Conservation (phyloP, 2,329 filamentous ascomycete genomes). For the Plectosphaerella sp. region DNA sequence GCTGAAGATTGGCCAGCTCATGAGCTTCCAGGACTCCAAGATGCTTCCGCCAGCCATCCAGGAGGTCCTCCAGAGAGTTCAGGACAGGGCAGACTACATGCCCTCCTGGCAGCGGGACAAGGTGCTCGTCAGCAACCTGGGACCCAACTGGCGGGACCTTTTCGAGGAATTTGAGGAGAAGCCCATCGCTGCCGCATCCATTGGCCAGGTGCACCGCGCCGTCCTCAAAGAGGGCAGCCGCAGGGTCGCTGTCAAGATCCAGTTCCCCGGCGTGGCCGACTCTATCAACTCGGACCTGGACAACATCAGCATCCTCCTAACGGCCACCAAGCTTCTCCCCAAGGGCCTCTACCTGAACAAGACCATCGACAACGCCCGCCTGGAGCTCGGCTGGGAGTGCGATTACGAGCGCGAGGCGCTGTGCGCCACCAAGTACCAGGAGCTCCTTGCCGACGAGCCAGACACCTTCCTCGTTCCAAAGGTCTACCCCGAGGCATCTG, state of each 20-base stretch:
- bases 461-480: conserved; percentile 75
- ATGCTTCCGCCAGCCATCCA: conserved; percentile 87
- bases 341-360: conserved; percentile 93
- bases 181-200: conserved; percentile 92
- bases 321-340: conserved; percentile 83
- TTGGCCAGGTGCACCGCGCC: conserved; percentile 91
- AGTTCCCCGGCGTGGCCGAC: conserved; percentile 92
- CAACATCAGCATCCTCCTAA: conserved; percentile 86
- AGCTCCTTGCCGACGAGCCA: conserved; percentile 70
- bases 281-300: conserved; percentile 96
- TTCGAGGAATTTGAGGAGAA: conserved; percentile 84
- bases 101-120: conserved; percentile 86
- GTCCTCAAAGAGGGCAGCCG: conserved; percentile 69
- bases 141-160: conserved; percentile 76
- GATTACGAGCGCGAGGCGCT: conserved; percentile 88
- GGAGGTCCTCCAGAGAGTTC: conserved; percentile 86
- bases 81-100: conserved; percentile 98
- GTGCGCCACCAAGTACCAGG: conserved; percentile 70
- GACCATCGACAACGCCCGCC: conserved; percentile 91
- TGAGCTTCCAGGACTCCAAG: conserved; percentile 96
- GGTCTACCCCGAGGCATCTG: conserved; percentile 74
- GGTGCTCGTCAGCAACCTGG: conserved; percentile 75
- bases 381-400: conserved; percentile 94
- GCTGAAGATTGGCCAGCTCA: conserved; percentile 96
- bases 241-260: conserved; percentile 89